These are phyloP conservation scores for Ogataea corticis DNA, from an alignment of 805 yeast species.

Conservation along the genomic window DNA sequence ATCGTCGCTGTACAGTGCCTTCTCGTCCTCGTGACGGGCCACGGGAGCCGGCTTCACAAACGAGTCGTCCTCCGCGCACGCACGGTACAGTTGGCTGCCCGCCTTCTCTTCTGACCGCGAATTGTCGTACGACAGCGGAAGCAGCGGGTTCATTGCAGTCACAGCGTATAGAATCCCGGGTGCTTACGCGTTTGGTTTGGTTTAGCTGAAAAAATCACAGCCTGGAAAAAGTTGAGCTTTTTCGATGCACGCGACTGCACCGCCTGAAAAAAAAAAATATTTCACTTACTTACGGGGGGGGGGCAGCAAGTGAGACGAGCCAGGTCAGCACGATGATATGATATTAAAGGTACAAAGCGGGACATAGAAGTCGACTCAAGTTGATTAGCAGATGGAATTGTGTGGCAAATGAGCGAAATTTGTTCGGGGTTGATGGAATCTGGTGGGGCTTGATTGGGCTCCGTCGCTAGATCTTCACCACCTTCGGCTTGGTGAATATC, in stretches of 20 bases:
- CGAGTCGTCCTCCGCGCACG: neutral
- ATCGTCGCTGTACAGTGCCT: neutral
- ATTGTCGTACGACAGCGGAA: constrained; percentile 52
- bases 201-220: neutral
- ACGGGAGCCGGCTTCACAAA: constrained; percentile 1
- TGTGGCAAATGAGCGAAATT: too few relatives aligned
- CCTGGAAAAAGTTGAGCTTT: too few relatives aligned
- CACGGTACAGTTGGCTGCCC: constrained; percentile 15
- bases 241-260: neutral
- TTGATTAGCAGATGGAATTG: too few relatives aligned
- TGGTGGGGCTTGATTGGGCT: too few relatives aligned
- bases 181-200: neutral
- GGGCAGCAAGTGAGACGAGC: too few relatives aligned
- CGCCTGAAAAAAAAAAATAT: neutral
- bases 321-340: too few relatives aligned
- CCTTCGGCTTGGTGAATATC: constrained; percentile 42
- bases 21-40: neutral
- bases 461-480: constrained; percentile 25
- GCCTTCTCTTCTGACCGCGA: constrained; percentile 33
- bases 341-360: too few relatives aligned
- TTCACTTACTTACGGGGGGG: too few relatives aligned
- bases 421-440: too few relatives aligned
- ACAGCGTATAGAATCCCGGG: too few relatives aligned
- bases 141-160: constrained; percentile 33
- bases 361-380: too few relatives aligned